Evolutionary conservation across 2,329 filamentous ascomycete species (phyloP), one percentile per base, ranked within the genome.

Genomic region (Daldinia eschscholtzii): DNA sequence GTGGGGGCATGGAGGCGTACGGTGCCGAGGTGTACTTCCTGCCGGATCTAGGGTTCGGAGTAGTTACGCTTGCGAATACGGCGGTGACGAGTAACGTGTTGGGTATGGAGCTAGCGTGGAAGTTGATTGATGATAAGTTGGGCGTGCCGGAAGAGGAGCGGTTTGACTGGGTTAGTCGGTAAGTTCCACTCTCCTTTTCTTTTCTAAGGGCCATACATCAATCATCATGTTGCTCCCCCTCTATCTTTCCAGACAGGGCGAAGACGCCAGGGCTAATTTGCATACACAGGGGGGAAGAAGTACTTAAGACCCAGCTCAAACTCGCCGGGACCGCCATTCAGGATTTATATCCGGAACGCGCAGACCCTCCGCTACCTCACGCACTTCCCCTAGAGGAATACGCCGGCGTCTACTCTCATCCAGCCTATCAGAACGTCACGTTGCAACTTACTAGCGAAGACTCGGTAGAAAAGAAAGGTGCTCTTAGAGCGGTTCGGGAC

Each of bases 11-110:
- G 72, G 79, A 81, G 56, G 83, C 81, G 4, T 85, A 82, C 65
- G 83, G 81, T 4, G 79, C 83, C 0, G 73, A 80, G 39, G 76
- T 86, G 28, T 79, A 79, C 56, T 83, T 84, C 72, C 77, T 87
- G 52, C 84, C 85, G 0, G 78, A 79, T 10, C 62, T 80, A 20
- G 76, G 80, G 4, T 86, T 79, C 67, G 83, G 82, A 3, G 73
- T 85, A 10, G 79, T 83, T 4, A 72, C 78, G 15, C 75, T 86
- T 67, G 81, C 73, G 1, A 88, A 87, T 61, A 84, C 82, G 23
- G 81, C 79, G 7, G 12, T 74, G 4, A 81, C 79, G 2, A 81
- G 81, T 2, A 83, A 82, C 52, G 66, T 67, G 2, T 79, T 68
- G 50, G 80, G 78, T 23, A 56, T 71, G 46, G 73, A 76, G 9